Base-by-base conservation (phyloP, 1,284 basidiomycete species). In the Trametes hirsuta region DNA sequence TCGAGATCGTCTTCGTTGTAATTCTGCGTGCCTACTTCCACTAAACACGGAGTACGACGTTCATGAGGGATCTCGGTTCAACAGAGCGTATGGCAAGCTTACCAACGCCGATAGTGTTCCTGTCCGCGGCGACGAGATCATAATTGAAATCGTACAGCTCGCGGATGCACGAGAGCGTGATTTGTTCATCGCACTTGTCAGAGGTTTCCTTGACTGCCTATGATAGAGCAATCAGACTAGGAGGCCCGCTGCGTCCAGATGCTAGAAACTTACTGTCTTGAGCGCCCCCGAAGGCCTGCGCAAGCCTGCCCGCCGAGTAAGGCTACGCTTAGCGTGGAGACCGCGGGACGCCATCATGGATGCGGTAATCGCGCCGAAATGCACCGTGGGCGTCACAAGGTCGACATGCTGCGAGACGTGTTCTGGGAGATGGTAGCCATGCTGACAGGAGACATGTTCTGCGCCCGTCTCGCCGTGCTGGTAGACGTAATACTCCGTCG, bases 131-230 rank as follows among this genome's bases (percentile, higher is more conserved):
- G 4, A 66, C 59, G 4, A 81, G 81, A 0, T 75, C 74, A 61
- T 85, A 85, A 8, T 63, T 60, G 11, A 72, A 73, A 11, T 81
- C 82, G 69, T 86, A 87, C 37, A 86, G 65, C 4, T 75, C 74
- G 50, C 78, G 71, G 53, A 87, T 70, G 67, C 84, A 87, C 2
- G 79, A 71, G 14, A 83, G 83, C 0, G 84, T 85, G 48, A 85
- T 77, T 3, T 71, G 75, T 1, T 65, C 69, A 8, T 69, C 66
- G 63, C 84, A 86, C 15, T 48, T 18, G 8, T 34, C 24, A 4
- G 50, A 18, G 11, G 15, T 25, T 4, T 44, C 42, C 2, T 10
- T 10, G 11, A 24, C 6, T 12, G 48, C 4, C 44, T 11, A 46
- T 37, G 39, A 14, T 2, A 24, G 21, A 12, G 6, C 11, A 25